phyloP scores from a whole-genome alignment of 345 rosid genomes.

The Sisymbrium irio region DNA sequence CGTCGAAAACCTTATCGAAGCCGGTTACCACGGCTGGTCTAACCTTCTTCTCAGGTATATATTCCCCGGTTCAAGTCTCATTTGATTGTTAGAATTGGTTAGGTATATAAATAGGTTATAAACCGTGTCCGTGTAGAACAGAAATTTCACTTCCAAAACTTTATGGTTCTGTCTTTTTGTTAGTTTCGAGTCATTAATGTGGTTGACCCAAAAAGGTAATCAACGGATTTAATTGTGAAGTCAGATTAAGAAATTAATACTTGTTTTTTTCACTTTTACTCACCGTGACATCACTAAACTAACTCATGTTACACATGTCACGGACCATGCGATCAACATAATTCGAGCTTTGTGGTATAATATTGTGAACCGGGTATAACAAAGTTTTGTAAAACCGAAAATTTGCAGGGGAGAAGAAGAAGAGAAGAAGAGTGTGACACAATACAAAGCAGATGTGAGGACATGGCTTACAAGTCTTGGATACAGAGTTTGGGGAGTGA shows the following conservation, averaged over 20 bases:
- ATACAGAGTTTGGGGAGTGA: conserved; percentile 71
- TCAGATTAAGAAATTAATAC: too few relatives aligned
- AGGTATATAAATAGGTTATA: neutral
- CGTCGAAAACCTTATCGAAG: conserved; percentile 70
- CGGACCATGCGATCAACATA: too few relatives aligned
- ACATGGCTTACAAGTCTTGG: conserved; percentile 49
- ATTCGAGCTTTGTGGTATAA: conserved; percentile 1
- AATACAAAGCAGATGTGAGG: conserved; percentile 63
- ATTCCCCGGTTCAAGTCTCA: neutral
- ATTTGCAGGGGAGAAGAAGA: conserved; percentile 56
- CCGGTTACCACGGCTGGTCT: conserved; percentile 82
- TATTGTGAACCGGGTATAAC: neutral
- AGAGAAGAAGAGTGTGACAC: conserved; percentile 49
- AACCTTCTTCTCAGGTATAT: conserved; percentile 61
- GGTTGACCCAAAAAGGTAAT: too few relatives aligned
- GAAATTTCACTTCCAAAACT: neutral
- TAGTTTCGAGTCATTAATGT: neutral
- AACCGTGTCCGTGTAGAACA: neutral
- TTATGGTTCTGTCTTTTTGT: neutral
- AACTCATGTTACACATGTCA: too few relatives aligned
- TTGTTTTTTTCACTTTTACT: too few relatives aligned
- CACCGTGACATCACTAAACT: too few relatives aligned
- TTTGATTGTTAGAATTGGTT: neutral
- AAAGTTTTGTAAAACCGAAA: neutral
- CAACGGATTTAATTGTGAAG: too few relatives aligned